Conservation (phyloP, 345 rosid genomes). For the Tarenaya hassleriana region DNA sequence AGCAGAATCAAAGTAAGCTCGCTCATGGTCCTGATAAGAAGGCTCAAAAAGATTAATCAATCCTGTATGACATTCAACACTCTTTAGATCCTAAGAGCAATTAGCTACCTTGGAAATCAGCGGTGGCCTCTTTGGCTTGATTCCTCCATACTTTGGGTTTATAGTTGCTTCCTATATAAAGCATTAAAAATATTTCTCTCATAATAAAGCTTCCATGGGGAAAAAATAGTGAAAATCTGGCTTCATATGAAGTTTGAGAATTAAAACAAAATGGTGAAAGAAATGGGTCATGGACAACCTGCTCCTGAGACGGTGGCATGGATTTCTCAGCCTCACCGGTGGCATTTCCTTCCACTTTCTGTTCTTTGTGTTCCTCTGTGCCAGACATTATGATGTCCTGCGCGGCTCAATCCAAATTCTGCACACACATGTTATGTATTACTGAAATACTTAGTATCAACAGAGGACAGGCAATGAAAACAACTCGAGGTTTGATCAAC, state of each 20-base stretch:
- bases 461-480: too few species aligned
- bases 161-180: conserved; percentile 54
- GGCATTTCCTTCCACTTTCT: conserved; percentile 40
- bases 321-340: conserved; percentile 32
- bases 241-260: neutral
- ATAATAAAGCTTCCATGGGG: neutral
- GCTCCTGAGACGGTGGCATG: conserved; percentile 54
- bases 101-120: conserved; percentile 81
- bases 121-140: conserved; percentile 96
- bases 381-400: conserved; percentile 38
- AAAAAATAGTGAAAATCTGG: neutral
- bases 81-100: too few species aligned
- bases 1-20: conserved; percentile 98
- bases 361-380: conserved; percentile 48
- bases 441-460: too few species aligned
- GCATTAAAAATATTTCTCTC: neutral
- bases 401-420: conserved; percentile 22
- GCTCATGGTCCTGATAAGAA: conserved; percentile 69
- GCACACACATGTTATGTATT: conserved; percentile 7
- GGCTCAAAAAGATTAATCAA: too few species aligned
- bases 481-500: too few species aligned
- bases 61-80: too few species aligned
- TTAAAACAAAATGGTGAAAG: neutral
- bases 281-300: conserved; percentile 36
- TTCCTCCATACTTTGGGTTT: conserved; percentile 93